Conservation (phyloP, 2,329 filamentous ascomycete genomes). For the Chlorencoelia australis region DNA sequence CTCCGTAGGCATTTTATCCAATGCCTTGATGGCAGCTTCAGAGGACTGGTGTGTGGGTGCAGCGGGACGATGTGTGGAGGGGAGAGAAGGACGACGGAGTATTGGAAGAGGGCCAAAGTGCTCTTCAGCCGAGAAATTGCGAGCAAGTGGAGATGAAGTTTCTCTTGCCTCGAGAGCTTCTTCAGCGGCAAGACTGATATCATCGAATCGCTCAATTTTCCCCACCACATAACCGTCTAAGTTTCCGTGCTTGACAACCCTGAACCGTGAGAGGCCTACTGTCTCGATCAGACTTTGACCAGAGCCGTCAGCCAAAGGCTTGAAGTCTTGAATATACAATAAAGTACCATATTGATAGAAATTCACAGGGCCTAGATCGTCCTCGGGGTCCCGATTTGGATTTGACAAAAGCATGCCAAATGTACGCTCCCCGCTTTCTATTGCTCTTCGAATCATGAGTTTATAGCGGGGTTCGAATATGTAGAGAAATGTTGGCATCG, state of each 20-base stretch:
- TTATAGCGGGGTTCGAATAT: constrained; percentile 91
- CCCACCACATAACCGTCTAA: constrained; percentile 72
- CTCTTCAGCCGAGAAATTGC: constrained; percentile 12
- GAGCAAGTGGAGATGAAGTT: constrained; percentile 25
- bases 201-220: constrained; percentile 67
- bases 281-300: constrained; percentile 76
- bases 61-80: no score
- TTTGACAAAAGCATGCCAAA: constrained; percentile 83
- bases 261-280: constrained; percentile 66
- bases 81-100: no score
- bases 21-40: constrained; percentile 17
- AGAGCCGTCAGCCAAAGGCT: constrained; percentile 68
- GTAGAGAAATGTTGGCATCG: constrained; percentile 76
- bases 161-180: constrained; percentile 66
- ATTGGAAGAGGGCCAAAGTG: constrained; percentile 15
- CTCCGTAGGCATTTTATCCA: constrained; percentile 48
- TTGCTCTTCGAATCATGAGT: constrained; percentile 72
- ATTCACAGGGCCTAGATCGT: constrained; percentile 38
- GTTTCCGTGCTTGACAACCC: constrained; percentile 51
- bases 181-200: constrained; percentile 73
- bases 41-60: constrained; percentile 2
- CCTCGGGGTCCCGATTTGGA: constrained; percentile 39
- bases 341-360: constrained; percentile 73
- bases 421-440: constrained; percentile 57
- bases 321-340: constrained; percentile 62